Conservation (phyloP, 2,329 filamentous ascomycete genomes). For the Penicillium sp. region DNA sequence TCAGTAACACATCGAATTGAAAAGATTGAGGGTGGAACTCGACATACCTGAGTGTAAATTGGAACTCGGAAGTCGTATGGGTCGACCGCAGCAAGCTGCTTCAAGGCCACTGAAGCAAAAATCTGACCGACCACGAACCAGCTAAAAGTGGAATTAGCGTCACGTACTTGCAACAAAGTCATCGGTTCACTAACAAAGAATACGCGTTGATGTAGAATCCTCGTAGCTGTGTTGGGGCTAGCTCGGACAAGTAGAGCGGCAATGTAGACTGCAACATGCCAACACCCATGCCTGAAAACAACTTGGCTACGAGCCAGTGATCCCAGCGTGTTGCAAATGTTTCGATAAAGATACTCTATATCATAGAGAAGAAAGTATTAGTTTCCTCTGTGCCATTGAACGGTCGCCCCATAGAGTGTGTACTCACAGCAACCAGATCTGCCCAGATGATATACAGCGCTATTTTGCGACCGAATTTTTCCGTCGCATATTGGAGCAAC, state of each 20-base stretch:
- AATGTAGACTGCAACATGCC: constrained; percentile 48
- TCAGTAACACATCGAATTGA: not conserved
- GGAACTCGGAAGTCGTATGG: constrained; percentile 42
- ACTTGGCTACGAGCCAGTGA: constrained; percentile 43
- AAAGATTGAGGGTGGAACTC: not conserved
- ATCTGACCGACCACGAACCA: constrained; percentile 51
- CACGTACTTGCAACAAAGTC: too few relatives aligned
- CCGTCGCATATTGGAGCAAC: constrained; percentile 35
- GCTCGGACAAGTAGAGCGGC: constrained; percentile 46
- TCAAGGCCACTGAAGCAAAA: constrained; percentile 46
- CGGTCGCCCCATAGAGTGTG: not conserved
- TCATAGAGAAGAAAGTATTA: not conserved
- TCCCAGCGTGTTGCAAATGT: constrained; percentile 40
- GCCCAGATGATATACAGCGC: constrained; percentile 41
- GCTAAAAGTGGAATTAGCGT: constrained; percentile 10
- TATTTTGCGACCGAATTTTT: constrained; percentile 39
- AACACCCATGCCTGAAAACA: constrained; percentile 44
- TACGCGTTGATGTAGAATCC: constrained; percentile 47
- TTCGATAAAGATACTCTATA: constrained; percentile 41
- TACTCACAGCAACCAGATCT: constrained; percentile 27
- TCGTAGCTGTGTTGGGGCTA: constrained; percentile 44
- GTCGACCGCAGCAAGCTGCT: constrained; percentile 33
- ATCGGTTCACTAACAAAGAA: constrained; percentile 32
- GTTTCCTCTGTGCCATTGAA: not conserved
- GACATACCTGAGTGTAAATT: constrained; percentile 45